Conservation (phyloP, 2,329 filamentous ascomycete species). For the Apiospora malaysiana region DNA sequence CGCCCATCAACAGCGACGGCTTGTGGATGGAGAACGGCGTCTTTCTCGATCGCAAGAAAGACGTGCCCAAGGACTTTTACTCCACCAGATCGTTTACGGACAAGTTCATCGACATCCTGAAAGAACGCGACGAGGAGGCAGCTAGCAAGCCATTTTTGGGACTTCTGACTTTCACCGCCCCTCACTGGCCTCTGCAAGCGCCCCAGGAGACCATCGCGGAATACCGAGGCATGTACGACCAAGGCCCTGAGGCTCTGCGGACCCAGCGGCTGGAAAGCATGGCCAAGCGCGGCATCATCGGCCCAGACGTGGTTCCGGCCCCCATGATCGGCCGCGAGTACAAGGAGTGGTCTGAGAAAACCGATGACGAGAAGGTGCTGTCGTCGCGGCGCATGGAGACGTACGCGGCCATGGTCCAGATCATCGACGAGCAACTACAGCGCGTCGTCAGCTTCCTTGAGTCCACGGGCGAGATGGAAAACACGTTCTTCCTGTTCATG, state of each 20-base stretch:
- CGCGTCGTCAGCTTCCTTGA: background rate
- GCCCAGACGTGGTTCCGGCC: background rate
- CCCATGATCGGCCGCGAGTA: background rate
- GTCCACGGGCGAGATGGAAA: conserved; percentile 53
- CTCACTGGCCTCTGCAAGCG: conserved; percentile 59
- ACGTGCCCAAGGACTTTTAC: conserved; percentile 50
- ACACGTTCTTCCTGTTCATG: conserved; percentile 61
- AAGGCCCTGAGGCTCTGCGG: conserved; percentile 54
- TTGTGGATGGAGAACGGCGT: conserved; percentile 31
- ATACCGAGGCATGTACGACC: conserved; percentile 55
- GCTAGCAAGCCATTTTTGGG: conserved; percentile 51
- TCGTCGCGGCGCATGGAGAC: background rate
- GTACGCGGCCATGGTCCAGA: background rate
- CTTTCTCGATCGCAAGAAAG: conserved; percentile 35
- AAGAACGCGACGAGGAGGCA: conserved; percentile 48
- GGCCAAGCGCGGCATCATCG: background rate
- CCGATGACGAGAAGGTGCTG: background rate
- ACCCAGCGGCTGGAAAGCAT: conserved; percentile 45
- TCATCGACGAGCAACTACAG: background rate
- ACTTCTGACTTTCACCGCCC: conserved; percentile 55
- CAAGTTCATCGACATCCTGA: conserved; percentile 57
- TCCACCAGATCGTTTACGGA: conserved; percentile 59
- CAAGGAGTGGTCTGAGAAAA: background rate
- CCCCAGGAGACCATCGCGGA: conserved; percentile 51
- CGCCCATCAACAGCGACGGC: conserved; percentile 27